A percentile compares a stretch with the other conserved stretches of the same genome.
Evolutionary conservation across 805 yeast genomes (phyloP).

Genomic region (Metschnikowia borealis): DNA sequence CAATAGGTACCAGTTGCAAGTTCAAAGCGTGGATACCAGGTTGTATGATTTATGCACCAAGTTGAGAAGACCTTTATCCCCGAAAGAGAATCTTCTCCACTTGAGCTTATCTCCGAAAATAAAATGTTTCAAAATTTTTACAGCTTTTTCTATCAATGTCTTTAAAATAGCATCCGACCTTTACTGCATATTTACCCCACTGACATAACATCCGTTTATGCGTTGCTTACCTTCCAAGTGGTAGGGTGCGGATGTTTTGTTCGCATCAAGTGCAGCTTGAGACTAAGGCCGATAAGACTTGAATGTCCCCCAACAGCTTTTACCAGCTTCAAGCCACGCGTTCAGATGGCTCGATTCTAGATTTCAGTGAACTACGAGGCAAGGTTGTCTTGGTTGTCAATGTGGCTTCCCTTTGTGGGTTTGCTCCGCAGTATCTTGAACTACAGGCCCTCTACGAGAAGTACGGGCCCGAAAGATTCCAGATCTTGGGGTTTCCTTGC

Average conservation of each 20-base stretch:
- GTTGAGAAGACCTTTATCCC: neutral
- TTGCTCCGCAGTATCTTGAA: conserved; percentile 46
- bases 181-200: neutral
- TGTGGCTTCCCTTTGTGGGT: conserved; percentile 22
- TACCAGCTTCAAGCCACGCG: conserved; percentile 3
- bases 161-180: no score
- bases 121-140: no score
- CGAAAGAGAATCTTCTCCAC: neutral
- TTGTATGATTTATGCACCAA: neutral
- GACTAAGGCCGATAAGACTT: neutral
- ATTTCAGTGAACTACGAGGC: conserved; percentile 14
- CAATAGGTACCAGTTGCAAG: no score
- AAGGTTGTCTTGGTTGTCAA: conserved; percentile 26
- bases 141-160: no score
- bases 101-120: neutral
- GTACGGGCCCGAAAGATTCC: conserved; percentile 60
- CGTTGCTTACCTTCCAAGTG: neutral
- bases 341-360: conserved; percentile 4
- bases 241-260: conserved; percentile 1
- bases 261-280: neutral
- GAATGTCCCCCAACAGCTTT: conserved; percentile 1
- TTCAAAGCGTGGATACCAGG: no score
- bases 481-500: conserved; percentile 82
- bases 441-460: conserved; percentile 65
- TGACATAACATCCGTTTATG: no score